phyloP scores from a whole-genome alignment of 108 stramenopile genomes.

The Skeletonema potamos region DNA sequence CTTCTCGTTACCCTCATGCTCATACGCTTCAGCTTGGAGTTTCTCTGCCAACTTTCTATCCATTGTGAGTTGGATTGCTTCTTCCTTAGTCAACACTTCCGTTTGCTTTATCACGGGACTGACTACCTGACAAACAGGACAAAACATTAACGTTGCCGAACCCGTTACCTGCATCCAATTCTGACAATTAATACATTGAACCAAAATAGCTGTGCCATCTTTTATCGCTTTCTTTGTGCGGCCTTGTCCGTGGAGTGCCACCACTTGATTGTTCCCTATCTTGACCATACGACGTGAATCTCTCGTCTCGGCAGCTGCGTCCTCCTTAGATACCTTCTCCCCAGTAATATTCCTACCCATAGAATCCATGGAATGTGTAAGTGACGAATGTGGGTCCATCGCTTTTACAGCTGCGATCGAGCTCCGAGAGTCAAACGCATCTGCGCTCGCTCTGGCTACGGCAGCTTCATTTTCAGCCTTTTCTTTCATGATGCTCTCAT shows the following conservation, averaged over 20 bases:
- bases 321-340: constrained; percentile 10
- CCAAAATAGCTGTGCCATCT: constrained; percentile 68
- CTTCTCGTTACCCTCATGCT: constrained; percentile 15
- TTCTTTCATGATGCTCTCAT: constrained; percentile 70
- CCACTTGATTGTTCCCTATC: constrained; percentile 58
- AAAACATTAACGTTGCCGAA: constrained; percentile 76
- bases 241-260: constrained; percentile 68
- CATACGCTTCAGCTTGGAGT: constrained; percentile 76
- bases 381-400: neutral
- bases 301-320: constrained; percentile 9
- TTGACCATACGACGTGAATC: constrained; percentile 16
- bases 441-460: constrained; percentile 35
- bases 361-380: constrained; percentile 14
- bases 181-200: constrained; percentile 74
- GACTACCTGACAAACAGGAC: constrained; percentile 75
- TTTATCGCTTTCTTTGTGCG: constrained; percentile 68
- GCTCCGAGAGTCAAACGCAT: constrained; percentile 39
- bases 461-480: constrained; percentile 53
- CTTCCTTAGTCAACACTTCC: constrained; percentile 55
- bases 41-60: constrained; percentile 79
- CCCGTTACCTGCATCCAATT: constrained; percentile 86
- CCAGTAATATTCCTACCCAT: constrained; percentile 31
- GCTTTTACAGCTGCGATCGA: constrained; percentile 11
- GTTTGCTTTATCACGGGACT: constrained; percentile 55
- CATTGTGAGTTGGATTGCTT: constrained; percentile 68